Evolutionary conservation across 2,329 filamentous ascomycete species (phyloP).

Genomic region (Hawksworthiomyces lignivorus): DNA sequence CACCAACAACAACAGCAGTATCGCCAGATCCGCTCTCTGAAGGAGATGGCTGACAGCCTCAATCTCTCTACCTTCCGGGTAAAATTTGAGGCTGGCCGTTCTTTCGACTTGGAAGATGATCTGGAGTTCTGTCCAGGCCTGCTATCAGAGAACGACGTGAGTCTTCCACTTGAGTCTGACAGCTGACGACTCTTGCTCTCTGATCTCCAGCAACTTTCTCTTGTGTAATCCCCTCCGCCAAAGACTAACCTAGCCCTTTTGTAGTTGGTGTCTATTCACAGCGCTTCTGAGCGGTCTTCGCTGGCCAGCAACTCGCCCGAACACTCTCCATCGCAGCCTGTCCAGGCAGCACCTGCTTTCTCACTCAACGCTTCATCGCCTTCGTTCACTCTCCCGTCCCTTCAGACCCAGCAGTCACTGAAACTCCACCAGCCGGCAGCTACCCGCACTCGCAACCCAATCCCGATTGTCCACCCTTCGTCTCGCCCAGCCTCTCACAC

Average conservation of each 20-base stretch:
- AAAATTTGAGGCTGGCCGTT: constrained; percentile 83
- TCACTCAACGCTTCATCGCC: constrained; percentile 63
- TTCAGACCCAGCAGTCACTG: constrained; percentile 50
- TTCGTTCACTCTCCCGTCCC: constrained; percentile 56
- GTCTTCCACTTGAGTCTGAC: constrained; percentile 23
- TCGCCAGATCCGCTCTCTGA: constrained; percentile 75
- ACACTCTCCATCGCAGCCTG: constrained; percentile 79
- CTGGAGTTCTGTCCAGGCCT: constrained; percentile 91
- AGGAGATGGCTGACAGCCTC: constrained; percentile 74
- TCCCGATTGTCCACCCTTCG: constrained; percentile 83
- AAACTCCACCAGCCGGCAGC: constrained; percentile 90
- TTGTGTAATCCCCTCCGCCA: no score
- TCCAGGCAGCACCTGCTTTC: constrained; percentile 69
- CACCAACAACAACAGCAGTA: constrained; percentile 32
- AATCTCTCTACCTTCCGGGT: constrained; percentile 71
- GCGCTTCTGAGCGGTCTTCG: constrained; percentile 84
- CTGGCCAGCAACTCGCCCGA: constrained; percentile 91
- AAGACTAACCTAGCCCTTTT: constrained; percentile 4
- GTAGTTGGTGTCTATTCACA: constrained; percentile 86
- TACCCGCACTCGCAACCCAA: constrained; percentile 85
- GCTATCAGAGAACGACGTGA: constrained; percentile 88
- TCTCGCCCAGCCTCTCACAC: constrained; percentile 64
- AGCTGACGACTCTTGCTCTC: not conserved
- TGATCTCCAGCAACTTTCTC: no score
- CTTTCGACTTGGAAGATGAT: constrained; percentile 93